Conservation (phyloP, 2,329 filamentous ascomycete species). For the Colletotrichum sp. region DNA sequence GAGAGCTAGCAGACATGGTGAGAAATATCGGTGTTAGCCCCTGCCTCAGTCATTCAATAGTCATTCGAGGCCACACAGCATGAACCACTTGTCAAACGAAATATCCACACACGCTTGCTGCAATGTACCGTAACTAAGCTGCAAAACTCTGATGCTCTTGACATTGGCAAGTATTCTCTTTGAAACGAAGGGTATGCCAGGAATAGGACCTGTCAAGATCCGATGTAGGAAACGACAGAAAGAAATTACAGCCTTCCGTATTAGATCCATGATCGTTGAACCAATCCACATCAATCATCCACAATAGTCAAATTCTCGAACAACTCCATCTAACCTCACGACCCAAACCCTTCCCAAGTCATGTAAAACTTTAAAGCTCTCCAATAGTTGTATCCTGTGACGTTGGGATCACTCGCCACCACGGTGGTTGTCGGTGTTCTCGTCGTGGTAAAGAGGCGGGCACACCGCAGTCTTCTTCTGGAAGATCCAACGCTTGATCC, state of each 20-base stretch:
- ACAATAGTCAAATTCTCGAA: neutral
- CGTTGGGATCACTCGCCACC: neutral
- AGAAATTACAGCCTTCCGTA: neutral
- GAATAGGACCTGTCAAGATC: neutral
- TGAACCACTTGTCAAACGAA: too few relatives aligned
- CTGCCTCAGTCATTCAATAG: too few relatives aligned
- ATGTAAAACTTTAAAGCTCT: neutral
- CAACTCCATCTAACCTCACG: too few relatives aligned
- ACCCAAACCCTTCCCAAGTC: too few relatives aligned
- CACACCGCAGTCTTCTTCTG: slow-evolving; percentile 41
- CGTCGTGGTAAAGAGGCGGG: slow-evolving; percentile 31
- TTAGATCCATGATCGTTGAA: neutral
- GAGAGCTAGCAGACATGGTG: too few relatives aligned
- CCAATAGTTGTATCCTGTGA: accelerated
- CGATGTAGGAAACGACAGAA: neutral
- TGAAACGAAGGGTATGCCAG: neutral
- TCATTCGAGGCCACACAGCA: too few relatives aligned
- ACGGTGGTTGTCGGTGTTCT: neutral
- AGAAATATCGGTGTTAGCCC: too few relatives aligned
- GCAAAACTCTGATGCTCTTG: too few relatives aligned
- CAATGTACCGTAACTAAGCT: too few relatives aligned
- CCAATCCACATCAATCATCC: neutral
- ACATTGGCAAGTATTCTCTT: neutral
- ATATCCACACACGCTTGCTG: too few relatives aligned
- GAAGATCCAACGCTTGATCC: slow-evolving; percentile 63